Evolutionary conservation across 805 yeast genomes (phyloP).

Genomic region (Ogataea trehaloabstinens): DNA sequence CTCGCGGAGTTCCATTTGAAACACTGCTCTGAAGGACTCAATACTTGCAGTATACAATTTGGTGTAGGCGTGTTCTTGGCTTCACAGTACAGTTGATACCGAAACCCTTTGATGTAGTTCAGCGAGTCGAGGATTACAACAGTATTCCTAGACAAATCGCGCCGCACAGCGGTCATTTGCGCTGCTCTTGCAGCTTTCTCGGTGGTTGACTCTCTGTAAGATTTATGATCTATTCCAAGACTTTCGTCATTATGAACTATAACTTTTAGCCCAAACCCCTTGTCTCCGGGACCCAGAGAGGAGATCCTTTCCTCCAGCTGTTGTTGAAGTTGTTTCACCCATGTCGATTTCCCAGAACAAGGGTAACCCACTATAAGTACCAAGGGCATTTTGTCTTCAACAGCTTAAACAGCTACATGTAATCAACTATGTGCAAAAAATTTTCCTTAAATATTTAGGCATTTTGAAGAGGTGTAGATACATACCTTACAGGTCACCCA

Average conservation of each 20-base stretch:
- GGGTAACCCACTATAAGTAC: conserved; percentile 84
- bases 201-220: conserved; percentile 66
- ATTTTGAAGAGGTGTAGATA: too few species aligned
- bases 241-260: conserved; percentile 75
- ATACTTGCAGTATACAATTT: conserved; percentile 76
- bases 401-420: too few species aligned
- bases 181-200: conserved; percentile 83
- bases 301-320: conserved; percentile 48
- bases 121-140: conserved; percentile 84
- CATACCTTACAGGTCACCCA: too few species aligned
- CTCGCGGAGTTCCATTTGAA: conserved; percentile 54
- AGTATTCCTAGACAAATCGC: conserved; percentile 65
- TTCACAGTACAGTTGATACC: conserved; percentile 93
- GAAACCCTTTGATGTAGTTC: conserved; percentile 89
- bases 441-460: too few species aligned
- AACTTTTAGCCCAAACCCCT: conserved; percentile 58
- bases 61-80: conserved; percentile 82
- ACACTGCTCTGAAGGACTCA: conserved; percentile 64
- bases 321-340: conserved; percentile 56
- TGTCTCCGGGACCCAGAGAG: conserved; percentile 37
- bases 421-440: too few species aligned
- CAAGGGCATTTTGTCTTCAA: conserved; percentile 75
- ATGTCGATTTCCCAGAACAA: conserved; percentile 74
- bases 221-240: conserved; percentile 65
- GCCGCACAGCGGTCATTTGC: conserved; percentile 85